Evolutionary conservation across 139 green algal species (phyloP), one percentile per base, ranked within the genome.

Genomic region (Chlamydomonas sp.): DNA sequence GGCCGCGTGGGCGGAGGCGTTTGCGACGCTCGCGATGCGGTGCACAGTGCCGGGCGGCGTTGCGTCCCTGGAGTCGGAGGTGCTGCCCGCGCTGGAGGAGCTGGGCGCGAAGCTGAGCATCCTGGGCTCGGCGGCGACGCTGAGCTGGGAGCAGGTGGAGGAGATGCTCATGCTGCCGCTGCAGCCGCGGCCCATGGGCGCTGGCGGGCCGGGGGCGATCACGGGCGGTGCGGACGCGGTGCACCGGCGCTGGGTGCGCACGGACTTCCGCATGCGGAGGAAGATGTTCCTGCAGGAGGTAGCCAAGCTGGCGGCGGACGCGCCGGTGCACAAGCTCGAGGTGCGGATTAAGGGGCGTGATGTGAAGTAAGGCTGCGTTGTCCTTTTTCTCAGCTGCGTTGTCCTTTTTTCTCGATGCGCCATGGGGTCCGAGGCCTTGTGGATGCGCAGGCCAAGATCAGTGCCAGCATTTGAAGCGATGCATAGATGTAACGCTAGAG

Each of bases 121-220:
- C 17, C 77, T 94, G 16, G 92, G 92, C 63, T 88, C 86, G 60
- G 85, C 82, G 0, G 88, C 85, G 6, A 81, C 83, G 71, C 91
- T 94, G 76, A 93, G 89, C 9, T 95, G 92, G 92, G 92, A 95
- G 86, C 90, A 93, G 89, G 86, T 95, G 61, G 92, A 95, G 86
- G 92, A 95, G 88, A 88, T 95, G 92, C 66, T 95, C 67, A 93
- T 95, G 90, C 79, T 94, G 67, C 92, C 92, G 20, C 84, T 95
- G 62, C 89, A 95, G 78, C 92, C 90, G 57, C 74, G 90, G 83
- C 85, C 64, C 18, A 90, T 79, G 77, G 69, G 68, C 1, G 58
- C 69, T 2, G 89, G 79, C 12, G 58, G 61, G 12, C 72, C n/a
- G 10, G 64, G 76, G n/a, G 85, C 64, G 3, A 68, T 80, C 5